Base-by-base conservation (phyloP, 1,139 yeast species). In the Scheffersomyces stambukii region DNA sequence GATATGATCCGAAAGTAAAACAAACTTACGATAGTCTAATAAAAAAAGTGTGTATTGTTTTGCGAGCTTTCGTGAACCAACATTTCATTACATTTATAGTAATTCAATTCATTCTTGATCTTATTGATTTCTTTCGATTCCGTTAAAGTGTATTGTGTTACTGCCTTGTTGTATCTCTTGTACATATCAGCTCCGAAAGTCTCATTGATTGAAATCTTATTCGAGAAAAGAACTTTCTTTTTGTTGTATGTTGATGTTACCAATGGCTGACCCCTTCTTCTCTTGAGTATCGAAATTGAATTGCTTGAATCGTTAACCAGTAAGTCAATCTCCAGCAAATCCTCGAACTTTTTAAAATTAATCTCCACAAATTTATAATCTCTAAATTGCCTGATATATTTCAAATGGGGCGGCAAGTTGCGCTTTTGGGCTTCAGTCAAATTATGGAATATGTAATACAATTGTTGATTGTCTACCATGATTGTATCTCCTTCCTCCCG, bases 1-100 rank as follows among this genome's bases (percentile, higher is more conserved):
- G n/a, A n/a, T n/a, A n/a, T n/a, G n/a, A n/a, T n/a, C n/a, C n/a
- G n/a, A n/a, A n/a, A n/a, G n/a, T n/a, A n/a, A n/a, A n/a, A n/a
- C n/a, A n/a, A n/a, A n/a, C n/a, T n/a, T n/a, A n/a, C n/a, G n/a
- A n/a, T n/a, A n/a, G n/a, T 21, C 24, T 31, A 67, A 43, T 66
- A 64, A 41, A 70, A 73, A 46, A 68, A 72, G 43, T 75, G 80
- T 8, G 80, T 75, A 46, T 67, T 64, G 29, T 59, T 52, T 41
- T 64, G 72, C 9, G 77, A 68, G 29, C 52, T 49, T 37, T 70
- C 77, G 45, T 75, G 77, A 17, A 75, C 76, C 41, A 62, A 56
- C 81, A 75, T 75, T 41, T 69, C 77, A 33, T 66, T 59, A 44
- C 72, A 65, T 47, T 75, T 75, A 51, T 56, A 72, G 12, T 54